Evolutionary conservation across 164 flowering plant genomes (phyloP), one percentile per base, ranked within the genome.

Genomic region (Berberis thunbergii): DNA sequence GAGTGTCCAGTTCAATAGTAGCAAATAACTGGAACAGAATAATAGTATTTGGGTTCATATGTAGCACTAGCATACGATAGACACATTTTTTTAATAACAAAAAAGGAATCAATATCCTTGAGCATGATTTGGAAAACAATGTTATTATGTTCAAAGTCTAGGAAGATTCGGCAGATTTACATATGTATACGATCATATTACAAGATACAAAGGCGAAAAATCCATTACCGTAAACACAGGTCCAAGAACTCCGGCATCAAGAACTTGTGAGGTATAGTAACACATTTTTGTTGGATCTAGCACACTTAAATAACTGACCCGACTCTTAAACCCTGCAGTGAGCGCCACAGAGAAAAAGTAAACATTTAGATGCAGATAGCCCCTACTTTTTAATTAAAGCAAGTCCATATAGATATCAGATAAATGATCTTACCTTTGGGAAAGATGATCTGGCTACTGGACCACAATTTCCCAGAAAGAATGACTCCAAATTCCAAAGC

Each of bases 221-320:
- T 45, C 53, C 12, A 46, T 61, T 84, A 95, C 97, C 99, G 81
- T 89, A 70, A 91, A 95, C 4, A 95, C 70, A 48, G 99, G 99
- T 45, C 87, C 76, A 65, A 60, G 75, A 9, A 52, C 62, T 67
- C 92, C 96, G 12, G 85, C 86, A 70, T 91, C 91, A 53, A 91
- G 77, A 67, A 95, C 80, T 79, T 95, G 91, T 41, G 99, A 95
- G 12, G 88, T 54, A 75, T 95, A 95, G 67, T 73, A 76, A 66
- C 86, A 81, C 82, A 74, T 79, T 55, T 67, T 75, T 49, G 89
- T 66, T 60, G 97, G 99, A 74, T 95, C 96, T 49, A 84, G 60
- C 66, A 85, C 76, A 66, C 79, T 87, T 49, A 84, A 80, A 78
- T 89, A 91, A 73, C 67, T 84, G 61, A 88, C 97, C 49, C 96